A percentile compares a stretch with the other conserved stretches of the same genome.
Evolutionary conservation across 345 rosid species (phyloP).

Genomic region (Linum usitatissimum): DNA sequence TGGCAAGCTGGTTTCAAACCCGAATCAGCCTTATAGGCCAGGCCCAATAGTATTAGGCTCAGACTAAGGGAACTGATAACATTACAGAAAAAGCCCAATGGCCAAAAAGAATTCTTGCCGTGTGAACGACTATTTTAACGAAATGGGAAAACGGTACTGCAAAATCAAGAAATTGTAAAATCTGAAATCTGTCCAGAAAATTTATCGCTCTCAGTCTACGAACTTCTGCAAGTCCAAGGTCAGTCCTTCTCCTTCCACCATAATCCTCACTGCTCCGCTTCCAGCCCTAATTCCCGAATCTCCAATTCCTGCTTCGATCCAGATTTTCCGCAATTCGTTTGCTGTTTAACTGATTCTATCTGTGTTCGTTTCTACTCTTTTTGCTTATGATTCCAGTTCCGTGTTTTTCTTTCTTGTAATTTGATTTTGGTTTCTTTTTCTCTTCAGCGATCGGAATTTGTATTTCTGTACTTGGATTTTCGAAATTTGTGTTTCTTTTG

Average conservation of each 20-base stretch:
- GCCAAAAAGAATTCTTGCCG: no score
- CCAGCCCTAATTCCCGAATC: conserved; percentile 2
- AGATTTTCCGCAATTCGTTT: conserved; percentile 10
- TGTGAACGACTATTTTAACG: no score
- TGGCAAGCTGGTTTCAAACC: no score
- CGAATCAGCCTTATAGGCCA: no score
- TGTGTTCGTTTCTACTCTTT: neutral
- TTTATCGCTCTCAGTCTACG: neutral
- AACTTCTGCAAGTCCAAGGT: conserved; percentile 33
- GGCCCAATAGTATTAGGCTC: no score
- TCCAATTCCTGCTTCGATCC: neutral
- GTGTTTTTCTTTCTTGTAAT: neutral
- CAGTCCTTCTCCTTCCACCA: conserved; percentile 17
- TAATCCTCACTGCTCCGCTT: neutral
- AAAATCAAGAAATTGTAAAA: no score
- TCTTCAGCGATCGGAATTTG: neutral
- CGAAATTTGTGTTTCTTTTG: neutral
- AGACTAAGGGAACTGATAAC: no score
- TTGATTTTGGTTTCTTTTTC: neutral
- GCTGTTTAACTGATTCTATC: neutral
- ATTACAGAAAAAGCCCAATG: no score
- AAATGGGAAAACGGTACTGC: no score
- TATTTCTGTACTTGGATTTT: neutral
- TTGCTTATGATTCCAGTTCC: neutral
- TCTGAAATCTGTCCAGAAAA: neutral